Conservation (phyloP, 352 stramenopile species). For the Phytopythium litorale region DNA sequence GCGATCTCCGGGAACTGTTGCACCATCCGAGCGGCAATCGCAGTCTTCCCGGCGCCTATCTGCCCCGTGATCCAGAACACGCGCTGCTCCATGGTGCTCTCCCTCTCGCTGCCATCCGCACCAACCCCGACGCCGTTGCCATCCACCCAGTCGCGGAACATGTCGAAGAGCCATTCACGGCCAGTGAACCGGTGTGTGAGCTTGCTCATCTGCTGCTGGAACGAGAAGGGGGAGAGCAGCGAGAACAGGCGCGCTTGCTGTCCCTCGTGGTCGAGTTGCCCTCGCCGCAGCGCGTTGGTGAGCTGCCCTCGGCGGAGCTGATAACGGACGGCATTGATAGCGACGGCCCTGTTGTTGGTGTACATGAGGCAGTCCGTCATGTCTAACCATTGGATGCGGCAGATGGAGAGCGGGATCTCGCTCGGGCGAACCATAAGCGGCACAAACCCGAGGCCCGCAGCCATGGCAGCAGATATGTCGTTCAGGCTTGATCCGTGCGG, state of each 20-base stretch:
- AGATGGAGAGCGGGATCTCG: constrained; percentile 79
- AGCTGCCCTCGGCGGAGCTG: constrained; percentile 44
- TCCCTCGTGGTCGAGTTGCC: constrained; percentile 68
- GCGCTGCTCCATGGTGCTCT: constrained; percentile 13
- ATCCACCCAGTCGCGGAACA: constrained; percentile 48
- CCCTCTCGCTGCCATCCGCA: neutral
- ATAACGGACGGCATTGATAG: constrained; percentile 57
- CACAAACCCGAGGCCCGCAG: constrained; percentile 60
- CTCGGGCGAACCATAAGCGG: constrained; percentile 67
- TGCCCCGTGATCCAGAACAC: constrained; percentile 74
- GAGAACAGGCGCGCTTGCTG: constrained; percentile 69
- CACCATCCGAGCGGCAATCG: constrained; percentile 58
- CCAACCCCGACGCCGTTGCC: neutral
- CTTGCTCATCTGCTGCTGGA: constrained; percentile 74
- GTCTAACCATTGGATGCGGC: constrained; percentile 79
- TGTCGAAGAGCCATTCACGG: constrained; percentile 56
- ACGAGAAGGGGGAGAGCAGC: constrained; percentile 60
- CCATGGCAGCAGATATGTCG: constrained; percentile 71
- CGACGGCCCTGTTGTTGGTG: constrained; percentile 2
- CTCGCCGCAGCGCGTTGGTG: constrained; percentile 40
- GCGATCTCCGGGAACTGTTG: constrained; percentile 64
- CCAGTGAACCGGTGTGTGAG: constrained; percentile 57
- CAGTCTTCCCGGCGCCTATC: constrained; percentile 68
- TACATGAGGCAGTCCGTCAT: constrained; percentile 69
- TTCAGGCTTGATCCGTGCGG: constrained; percentile 65